phyloP scores from a whole-genome alignment of 768 basidiomycete genomes.

The Sistotremastrum suecicum region DNA sequence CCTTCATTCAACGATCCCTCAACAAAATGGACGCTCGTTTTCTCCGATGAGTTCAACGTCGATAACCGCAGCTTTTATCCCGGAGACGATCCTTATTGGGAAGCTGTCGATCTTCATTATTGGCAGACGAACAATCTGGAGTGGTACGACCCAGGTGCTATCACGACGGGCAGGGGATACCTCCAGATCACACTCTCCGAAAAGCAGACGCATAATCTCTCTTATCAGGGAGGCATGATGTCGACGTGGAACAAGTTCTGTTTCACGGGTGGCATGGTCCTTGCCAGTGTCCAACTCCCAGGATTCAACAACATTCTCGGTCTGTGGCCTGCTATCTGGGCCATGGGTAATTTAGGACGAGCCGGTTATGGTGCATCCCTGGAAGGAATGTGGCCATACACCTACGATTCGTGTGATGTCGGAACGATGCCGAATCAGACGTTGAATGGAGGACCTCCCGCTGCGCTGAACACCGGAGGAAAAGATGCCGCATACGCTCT shows the following conservation, averaged over 20 bases:
- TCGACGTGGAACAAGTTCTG: constrained; percentile 83
- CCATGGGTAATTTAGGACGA: constrained; percentile 52
- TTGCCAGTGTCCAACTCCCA: constrained; percentile 54
- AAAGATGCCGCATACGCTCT: constrained; percentile 34
- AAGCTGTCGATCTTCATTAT: constrained; percentile 69
- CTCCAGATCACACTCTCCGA: constrained; percentile 61
- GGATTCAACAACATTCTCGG: constrained; percentile 48
- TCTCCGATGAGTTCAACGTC: constrained; percentile 80
- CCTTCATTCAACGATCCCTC: constrained; percentile 38
- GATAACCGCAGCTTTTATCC: constrained; percentile 73
- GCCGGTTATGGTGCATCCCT: constrained; percentile 80
- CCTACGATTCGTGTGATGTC: constrained; percentile 79
- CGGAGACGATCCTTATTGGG: constrained; percentile 85
- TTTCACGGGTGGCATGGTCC: constrained; percentile 78
- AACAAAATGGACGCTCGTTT: constrained; percentile 51
- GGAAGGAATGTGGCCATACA: constrained; percentile 81
- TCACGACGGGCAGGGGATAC: constrained; percentile 59
- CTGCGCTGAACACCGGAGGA: constrained; percentile 52
- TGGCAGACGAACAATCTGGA: constrained; percentile 72
- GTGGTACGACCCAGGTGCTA: constrained; percentile 77
- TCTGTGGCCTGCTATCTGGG: constrained; percentile 42
- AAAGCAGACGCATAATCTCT: constrained; percentile 52
- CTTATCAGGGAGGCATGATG: constrained; percentile 62
- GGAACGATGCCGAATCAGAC: constrained; percentile 87
- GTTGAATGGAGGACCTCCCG: constrained; percentile 42